These are phyloP conservation scores for Phlebiopsis flavidoalba DNA, from an alignment of 768 basidiomycete species.

Conservation along the genomic window DNA sequence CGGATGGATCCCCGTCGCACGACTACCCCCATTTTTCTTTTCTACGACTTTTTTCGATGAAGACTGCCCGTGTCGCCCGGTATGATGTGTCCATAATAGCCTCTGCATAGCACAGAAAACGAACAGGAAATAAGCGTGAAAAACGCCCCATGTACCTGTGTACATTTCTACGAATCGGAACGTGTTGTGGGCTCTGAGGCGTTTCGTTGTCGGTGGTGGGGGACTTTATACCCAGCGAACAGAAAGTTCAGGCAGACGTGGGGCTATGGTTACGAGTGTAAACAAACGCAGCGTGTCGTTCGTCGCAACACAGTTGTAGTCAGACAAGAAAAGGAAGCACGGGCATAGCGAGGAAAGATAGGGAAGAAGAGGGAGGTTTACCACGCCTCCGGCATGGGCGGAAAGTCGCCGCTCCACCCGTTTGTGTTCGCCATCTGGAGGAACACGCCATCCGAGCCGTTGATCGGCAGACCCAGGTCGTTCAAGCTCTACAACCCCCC, in stretches of 20 bases:
- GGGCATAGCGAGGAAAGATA: background rate
- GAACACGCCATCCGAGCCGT: conserved; percentile 90
- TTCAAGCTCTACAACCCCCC: conserved; percentile 58
- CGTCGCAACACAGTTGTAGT: background rate
- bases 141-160: too few species aligned
- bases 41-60: too few species aligned
- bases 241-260: background rate
- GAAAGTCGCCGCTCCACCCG: conserved; percentile 75
- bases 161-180: too few species aligned
- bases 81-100: background rate
- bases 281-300: background rate
- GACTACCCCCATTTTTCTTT: too few species aligned
- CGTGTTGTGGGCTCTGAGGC: too few species aligned
- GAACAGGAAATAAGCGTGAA: too few species aligned
- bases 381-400: conserved; percentile 81
- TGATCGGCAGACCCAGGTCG: conserved; percentile 87
- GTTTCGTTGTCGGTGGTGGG: too few species aligned
- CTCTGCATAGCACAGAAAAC: background rate
- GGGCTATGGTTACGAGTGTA: background rate
- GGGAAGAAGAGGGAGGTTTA: conserved; percentile 31
- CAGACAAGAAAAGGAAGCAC: background rate
- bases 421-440: conserved; percentile 64
- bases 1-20: too few species aligned
- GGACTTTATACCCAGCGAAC: background rate
- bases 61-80: too few species aligned